phyloP scores from a whole-genome alignment of 805 yeast genomes.

The Wickerhamiella azymoides region DNA sequence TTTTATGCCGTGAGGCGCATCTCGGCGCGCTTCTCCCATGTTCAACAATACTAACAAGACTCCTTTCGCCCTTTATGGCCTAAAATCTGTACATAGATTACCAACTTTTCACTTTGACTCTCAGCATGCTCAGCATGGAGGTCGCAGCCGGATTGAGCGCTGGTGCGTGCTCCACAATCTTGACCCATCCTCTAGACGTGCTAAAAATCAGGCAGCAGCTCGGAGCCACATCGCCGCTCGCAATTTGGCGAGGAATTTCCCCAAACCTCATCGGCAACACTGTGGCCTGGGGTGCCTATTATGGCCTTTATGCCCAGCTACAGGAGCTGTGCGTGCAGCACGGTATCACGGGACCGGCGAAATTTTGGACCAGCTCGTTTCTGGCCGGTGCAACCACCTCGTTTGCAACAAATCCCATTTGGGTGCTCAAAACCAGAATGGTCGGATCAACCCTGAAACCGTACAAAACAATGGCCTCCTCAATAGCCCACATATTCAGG shows the following conservation, averaged over 20 bases:
- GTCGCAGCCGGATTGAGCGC: conserved; percentile 14
- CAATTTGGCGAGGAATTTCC: conserved; percentile 56
- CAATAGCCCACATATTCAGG: conserved; percentile 33
- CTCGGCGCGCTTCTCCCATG: neutral
- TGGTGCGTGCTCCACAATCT: conserved; percentile 64
- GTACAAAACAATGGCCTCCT: conserved; percentile 45
- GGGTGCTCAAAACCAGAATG: conserved; percentile 90
- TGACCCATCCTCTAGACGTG: conserved; percentile 83
- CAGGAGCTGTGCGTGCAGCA: conserved; percentile 24
- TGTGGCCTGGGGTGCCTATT: conserved; percentile 79
- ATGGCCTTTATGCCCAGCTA: conserved; percentile 55
- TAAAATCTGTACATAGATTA: conserved; percentile 23
- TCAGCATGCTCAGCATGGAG: too few relatives aligned
- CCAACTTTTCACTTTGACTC: neutral
- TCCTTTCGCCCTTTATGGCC: conserved; percentile 65
- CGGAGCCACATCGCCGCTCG: conserved; percentile 18
- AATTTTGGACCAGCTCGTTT: conserved; percentile 37
- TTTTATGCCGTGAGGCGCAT: conserved; percentile 1
- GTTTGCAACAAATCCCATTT: conserved; percentile 73
- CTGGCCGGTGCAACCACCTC: conserved; percentile 67
- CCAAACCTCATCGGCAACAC: conserved; percentile 78
- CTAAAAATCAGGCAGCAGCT: conserved; percentile 74
- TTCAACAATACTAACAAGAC: conserved; percentile 18
- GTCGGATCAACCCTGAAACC: conserved; percentile 40
- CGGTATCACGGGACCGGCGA: neutral